These are phyloP conservation scores for Soucietia sequanensis DNA, from an alignment of 805 yeast genomes.

Conservation along the genomic window DNA sequence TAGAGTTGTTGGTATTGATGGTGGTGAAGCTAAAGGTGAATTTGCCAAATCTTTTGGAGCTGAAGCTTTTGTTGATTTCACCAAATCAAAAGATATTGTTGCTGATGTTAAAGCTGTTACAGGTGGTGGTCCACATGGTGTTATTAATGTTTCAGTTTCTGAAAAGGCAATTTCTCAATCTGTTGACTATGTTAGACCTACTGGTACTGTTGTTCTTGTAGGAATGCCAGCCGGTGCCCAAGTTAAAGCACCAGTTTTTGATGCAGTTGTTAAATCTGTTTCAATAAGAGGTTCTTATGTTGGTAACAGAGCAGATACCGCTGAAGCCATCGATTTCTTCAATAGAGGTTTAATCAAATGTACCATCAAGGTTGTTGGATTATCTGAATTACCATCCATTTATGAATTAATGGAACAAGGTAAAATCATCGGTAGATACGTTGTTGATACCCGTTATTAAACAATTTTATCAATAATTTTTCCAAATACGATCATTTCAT, in stretches of 20 bases:
- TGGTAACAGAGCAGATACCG: conserved; percentile 47
- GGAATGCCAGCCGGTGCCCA: conserved; percentile 47
- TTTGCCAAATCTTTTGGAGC: conserved; percentile 59
- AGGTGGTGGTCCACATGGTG: conserved; percentile 60
- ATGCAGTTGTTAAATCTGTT: conserved; percentile 39
- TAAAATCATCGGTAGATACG: conserved; percentile 44
- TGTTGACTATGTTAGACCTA: conserved; percentile 36
- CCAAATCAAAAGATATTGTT: conserved; percentile 48
- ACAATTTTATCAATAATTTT: too few species aligned
- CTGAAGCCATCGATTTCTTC: conserved; percentile 46
- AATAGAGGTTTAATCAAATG: conserved; percentile 42
- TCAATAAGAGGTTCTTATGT: conserved; percentile 43
- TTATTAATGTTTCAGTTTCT: conserved; percentile 50
- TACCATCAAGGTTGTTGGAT: conserved; percentile 41
- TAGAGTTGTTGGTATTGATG: conserved; percentile 68
- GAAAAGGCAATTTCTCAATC: conserved; percentile 51
- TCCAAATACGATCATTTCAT: too few species aligned
- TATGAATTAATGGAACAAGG: conserved; percentile 43
- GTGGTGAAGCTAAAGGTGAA: conserved; percentile 67
- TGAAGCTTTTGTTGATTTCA: conserved; percentile 60
- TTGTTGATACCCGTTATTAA: conserved; percentile 41
- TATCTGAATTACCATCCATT: conserved; percentile 39
- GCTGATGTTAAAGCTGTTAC: conserved; percentile 46
- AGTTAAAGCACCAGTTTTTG: conserved; percentile 38
- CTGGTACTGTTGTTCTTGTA: conserved; percentile 44